These are phyloP conservation scores for Colletotrichum somersetense DNA, from an alignment of 2,329 filamentous ascomycete genomes.

Conservation along the genomic window DNA sequence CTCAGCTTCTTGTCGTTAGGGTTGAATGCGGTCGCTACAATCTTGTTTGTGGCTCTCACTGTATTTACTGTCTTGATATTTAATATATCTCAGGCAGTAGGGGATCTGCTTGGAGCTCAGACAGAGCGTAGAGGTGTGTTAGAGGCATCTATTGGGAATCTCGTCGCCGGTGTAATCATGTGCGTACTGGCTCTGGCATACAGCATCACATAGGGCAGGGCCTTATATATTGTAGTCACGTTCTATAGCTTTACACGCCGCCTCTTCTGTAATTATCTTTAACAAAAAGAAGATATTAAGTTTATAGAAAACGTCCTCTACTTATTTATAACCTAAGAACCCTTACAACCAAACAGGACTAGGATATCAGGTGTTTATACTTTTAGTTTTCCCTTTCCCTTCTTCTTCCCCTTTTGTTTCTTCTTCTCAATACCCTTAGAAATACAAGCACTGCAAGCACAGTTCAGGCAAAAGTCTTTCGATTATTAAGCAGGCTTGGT, in stretches of 20 bases:
- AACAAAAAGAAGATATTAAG: too few species aligned
- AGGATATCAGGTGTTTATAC: neutral
- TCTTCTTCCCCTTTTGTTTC: neutral
- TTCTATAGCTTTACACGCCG: neutral
- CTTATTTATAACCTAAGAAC: too few species aligned
- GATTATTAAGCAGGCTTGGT: neutral
- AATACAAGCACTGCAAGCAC: neutral
- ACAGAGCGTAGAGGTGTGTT: conserved; percentile 3
- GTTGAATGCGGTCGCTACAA: neutral
- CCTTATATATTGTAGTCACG: neutral
- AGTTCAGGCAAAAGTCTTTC: neutral
- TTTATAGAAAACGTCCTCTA: neutral
- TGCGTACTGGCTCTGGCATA: neutral
- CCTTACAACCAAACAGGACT: neutral
- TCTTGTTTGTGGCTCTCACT: neutral
- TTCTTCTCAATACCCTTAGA: too few species aligned
- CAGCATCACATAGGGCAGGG: neutral
- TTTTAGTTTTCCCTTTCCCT: neutral
- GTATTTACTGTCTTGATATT: conserved; percentile 3
- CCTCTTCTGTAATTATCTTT: neutral
- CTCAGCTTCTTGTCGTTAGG: neutral
- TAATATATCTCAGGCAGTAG: conserved; percentile 12
- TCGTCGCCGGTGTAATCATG: neutral
- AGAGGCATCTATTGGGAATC: neutral
- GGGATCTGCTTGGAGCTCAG: neutral